Conservation (phyloP, 495 filamentous ascomycete genomes). For the Penicillium canariense region DNA sequence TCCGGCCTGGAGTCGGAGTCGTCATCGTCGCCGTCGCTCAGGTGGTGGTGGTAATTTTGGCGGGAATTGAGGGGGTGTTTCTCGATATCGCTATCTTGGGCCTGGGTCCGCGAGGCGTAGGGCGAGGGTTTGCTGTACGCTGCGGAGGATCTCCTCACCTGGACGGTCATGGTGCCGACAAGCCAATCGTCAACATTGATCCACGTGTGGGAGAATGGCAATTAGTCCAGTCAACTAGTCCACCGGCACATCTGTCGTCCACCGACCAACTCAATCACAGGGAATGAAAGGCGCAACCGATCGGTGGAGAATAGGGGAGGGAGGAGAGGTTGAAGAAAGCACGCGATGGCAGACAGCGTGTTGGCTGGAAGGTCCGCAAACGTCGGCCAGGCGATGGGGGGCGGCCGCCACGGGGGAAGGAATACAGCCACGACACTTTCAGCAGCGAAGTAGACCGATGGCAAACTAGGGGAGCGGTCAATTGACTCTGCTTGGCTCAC, state of each 20-base stretch:
- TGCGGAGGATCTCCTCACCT: conserved; percentile 36
- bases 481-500: not conserved
- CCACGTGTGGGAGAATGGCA: conserved; percentile 2
- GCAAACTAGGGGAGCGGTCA: not conserved
- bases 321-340: not conserved
- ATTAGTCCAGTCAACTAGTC: conserved; percentile 5
- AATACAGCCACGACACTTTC: not conserved
- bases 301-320: not conserved
- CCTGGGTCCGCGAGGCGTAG: conserved; percentile 8
- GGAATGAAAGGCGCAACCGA: not conserved
- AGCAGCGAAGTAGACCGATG: not conserved
- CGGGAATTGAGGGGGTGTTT: conserved; percentile 31
- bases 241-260: conserved; percentile 11
- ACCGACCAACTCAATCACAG: not conserved
- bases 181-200: conserved; percentile 18
- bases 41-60: conserved; percentile 22
- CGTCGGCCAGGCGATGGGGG: conserved; percentile 29
- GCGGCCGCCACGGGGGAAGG: not conserved
- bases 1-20: conserved; percentile 25
- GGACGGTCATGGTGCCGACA: conserved; percentile 35
- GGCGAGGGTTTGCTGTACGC: conserved; percentile 31
- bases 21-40: conserved; percentile 28
- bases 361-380: conserved; percentile 11
- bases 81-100: conserved; percentile 34
- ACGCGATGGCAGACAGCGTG: conserved; percentile 10